phyloP scores from a whole-genome alignment of 2,329 filamentous ascomycete genomes.

The Fusarium denticulatum region DNA sequence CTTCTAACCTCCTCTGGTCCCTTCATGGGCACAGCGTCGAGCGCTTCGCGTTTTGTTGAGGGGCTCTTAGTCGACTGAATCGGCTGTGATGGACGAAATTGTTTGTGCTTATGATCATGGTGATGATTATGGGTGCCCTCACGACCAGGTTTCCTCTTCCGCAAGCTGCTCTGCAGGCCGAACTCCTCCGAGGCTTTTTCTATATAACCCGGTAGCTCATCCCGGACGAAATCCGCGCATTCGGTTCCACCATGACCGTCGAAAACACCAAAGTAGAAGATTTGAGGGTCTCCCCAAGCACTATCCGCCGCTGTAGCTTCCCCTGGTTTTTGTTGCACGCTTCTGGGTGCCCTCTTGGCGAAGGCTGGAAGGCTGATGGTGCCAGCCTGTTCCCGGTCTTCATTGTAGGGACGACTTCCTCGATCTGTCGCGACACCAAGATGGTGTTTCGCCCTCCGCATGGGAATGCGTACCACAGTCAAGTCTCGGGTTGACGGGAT shows the following conservation, averaged over 20 bases:
- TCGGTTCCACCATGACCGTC: slow-evolving; percentile 93
- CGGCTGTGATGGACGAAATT: slow-evolving; percentile 10
- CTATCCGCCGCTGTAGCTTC: slow-evolving; percentile 78
- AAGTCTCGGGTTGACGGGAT: slow-evolving; percentile 74
- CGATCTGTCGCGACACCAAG: slow-evolving; percentile 84
- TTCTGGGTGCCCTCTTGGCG: slow-evolving; percentile 81
- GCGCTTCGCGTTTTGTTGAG: slow-evolving; percentile 40
- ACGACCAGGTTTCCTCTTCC: slow-evolving; percentile 52
- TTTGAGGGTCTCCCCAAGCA: slow-evolving; percentile 87
- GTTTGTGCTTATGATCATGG: slow-evolving; percentile 35
- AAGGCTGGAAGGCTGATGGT: slow-evolving; percentile 95
- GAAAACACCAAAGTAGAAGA: slow-evolving; percentile 98
- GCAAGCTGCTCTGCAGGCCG: slow-evolving; percentile 79
- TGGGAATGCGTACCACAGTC: slow-evolving; percentile 92
- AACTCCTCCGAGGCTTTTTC: slow-evolving; percentile 83
- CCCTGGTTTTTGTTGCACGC: slow-evolving; percentile 60
- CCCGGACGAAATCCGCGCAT: slow-evolving; percentile 86
- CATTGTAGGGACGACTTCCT: slow-evolving; percentile 88
- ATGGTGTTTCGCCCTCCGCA: slow-evolving; percentile 95
- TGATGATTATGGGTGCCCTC: slow-evolving; percentile 34
- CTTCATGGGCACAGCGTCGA: slow-evolving; percentile 58
- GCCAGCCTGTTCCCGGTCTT: slow-evolving; percentile 93
- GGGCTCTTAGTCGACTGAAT: slow-evolving; percentile 20
- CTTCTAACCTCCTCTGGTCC: slow-evolving; percentile 57
- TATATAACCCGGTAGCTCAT: slow-evolving; percentile 88